phyloP scores from a whole-genome alignment of 129 eudicot species.

The Scalesia atractyloides region DNA sequence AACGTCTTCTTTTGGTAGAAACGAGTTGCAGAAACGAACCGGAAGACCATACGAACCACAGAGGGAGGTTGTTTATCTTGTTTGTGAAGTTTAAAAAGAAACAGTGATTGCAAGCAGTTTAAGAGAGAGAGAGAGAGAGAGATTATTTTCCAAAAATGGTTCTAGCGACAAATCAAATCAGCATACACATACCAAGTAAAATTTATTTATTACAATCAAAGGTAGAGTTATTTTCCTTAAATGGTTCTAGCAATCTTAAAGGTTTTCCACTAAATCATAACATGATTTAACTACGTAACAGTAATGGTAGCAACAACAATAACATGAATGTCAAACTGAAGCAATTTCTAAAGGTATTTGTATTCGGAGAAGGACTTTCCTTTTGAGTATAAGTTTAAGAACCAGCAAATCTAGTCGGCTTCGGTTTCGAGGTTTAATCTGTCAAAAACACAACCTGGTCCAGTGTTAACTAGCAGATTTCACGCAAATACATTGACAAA shows the following conservation, averaged over 20 bases:
- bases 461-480: not conserved
- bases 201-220: slow-evolving; percentile 13
- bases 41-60: slow-evolving; percentile 56
- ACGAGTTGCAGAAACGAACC: slow-evolving; percentile 49
- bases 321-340: slow-evolving; percentile 2
- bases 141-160: too few species aligned
- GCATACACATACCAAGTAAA: slow-evolving; percentile 41
- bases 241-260: too few species aligned
- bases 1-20: slow-evolving; percentile 47
- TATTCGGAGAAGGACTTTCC: not conserved
- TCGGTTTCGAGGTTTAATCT: slow-evolving; percentile 23
- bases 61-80: too few species aligned
- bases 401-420: slow-evolving; percentile 10
- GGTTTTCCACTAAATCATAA: not conserved
- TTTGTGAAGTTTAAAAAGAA: not conserved
- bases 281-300: slow-evolving; percentile 21
- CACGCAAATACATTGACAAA: not conserved
- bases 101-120: not conserved
- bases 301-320: not conserved
- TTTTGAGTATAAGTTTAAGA: not conserved
- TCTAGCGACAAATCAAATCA: slow-evolving; percentile 65
- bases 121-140: not conserved
- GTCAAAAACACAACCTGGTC: slow-evolving; percentile 11
- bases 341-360: slow-evolving; percentile 12
- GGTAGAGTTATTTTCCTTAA: too few species aligned